Evolutionary conservation across 2,329 filamentous ascomycete genomes (phyloP), one percentile per base, ranked within the genome.

Genomic region (Hymenoscyphus occultus): DNA sequence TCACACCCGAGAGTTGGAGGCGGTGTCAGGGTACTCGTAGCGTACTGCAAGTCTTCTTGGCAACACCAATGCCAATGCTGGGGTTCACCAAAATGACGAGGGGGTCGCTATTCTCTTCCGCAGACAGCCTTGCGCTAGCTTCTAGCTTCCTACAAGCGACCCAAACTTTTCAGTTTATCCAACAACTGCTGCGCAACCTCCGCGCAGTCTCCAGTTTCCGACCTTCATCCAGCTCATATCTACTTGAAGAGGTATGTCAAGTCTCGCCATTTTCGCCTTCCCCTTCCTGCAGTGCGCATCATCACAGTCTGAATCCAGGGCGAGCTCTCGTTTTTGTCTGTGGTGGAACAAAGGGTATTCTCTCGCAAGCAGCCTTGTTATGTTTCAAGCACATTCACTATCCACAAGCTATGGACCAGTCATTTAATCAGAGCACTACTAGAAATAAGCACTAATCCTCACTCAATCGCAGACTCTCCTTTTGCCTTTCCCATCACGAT

Each of bases 81-180:
- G 19, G 48, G 48, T 19, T 54, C 22, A 22, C 22, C 3, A 22
- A 28, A 58, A 62, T 59, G 56, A 59, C 56, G 56, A 35, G 22
- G 42, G n/a, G 48, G 32, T n/a, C 28, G 48, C 48, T 19, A 28
- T 28, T 28, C 28, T 28, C 28, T 58, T 58, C 19, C 5, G 39
- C 16, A 19, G 56, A 59, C 56, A 59, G 56, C 56, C 56, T 59
- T 39, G 56, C 56, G 56, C 56, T 59, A 22, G 48, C 35, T 35
- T 35, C 35, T 10, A 28, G 1, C 28, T 28, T 28, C 28, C 28
- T 28, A 28, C 19, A 22, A 28, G 16, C 42, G 6, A 35, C 35
- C 48, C 19, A 13, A 54, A 54, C 19, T 54, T 54, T 16, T 22
- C 45, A 12, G 22, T 22, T 35, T 35, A 35, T 22, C 2, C 48